Evolutionary conservation across 306 rosid species (phyloP).

Genomic region (Heteromeles arbutifolia): DNA sequence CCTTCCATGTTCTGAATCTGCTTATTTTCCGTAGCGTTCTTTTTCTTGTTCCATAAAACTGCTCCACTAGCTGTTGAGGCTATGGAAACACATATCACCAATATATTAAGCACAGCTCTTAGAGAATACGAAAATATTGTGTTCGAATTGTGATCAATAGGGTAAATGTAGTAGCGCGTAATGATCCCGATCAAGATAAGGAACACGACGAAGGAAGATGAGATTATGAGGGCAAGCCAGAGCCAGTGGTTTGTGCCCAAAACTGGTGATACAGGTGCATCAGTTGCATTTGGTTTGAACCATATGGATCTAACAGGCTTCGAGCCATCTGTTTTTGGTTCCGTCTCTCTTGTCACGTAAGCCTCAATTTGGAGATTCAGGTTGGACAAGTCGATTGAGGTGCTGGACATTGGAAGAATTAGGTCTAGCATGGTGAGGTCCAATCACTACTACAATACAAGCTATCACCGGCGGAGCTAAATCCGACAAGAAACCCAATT

Average conservation of each 20-base stretch:
- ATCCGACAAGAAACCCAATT: too few relatives aligned
- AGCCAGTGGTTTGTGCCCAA: slow-evolving; percentile 60
- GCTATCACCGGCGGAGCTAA: too few relatives aligned
- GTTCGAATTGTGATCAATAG: slow-evolving; percentile 48
- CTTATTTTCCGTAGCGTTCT: slow-evolving; percentile 21
- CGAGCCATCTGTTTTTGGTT: slow-evolving; percentile 9
- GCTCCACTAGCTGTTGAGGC: slow-evolving; percentile 29
- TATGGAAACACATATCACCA: slow-evolving; percentile 40
- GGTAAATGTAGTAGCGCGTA: slow-evolving; percentile 45
- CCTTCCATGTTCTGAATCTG: slow-evolving; percentile 45
- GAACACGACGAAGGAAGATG: slow-evolving; percentile 48
- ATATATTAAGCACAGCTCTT: slow-evolving; percentile 32
- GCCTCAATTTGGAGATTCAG: slow-evolving; percentile 49
- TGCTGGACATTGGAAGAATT: slow-evolving; percentile 41
- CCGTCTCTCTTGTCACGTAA: slow-evolving; percentile 50
- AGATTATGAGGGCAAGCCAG: slow-evolving; percentile 54
- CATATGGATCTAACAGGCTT: slow-evolving; percentile 14
- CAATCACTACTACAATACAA: too few relatives aligned
- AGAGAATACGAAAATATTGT: slow-evolving; percentile 26
- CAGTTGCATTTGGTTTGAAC: slow-evolving; percentile 44
- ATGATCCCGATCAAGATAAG: slow-evolving; percentile 40
- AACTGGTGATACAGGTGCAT: slow-evolving; percentile 36
- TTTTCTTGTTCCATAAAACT: slow-evolving; percentile 42
- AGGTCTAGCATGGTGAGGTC: slow-evolving; percentile 54
- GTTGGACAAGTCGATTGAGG: slow-evolving; percentile 25